Base-by-base conservation (phyloP, 177 flowering plant genomes). In the Vitis hybrid region DNA sequence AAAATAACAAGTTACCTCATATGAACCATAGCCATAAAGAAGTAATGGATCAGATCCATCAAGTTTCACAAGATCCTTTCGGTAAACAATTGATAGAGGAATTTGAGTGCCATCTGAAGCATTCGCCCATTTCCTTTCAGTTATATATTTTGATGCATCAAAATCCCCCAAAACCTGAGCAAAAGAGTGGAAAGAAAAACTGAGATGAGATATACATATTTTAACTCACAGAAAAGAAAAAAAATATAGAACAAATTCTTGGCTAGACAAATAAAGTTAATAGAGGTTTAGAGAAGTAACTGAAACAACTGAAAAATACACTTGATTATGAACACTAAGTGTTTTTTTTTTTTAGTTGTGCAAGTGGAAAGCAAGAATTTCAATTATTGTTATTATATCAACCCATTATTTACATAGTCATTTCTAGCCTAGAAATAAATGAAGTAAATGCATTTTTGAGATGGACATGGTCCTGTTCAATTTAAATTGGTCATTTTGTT, bases 21-120 rank as follows among this genome's bases (percentile, higher is more conserved):
- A 88, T 21, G 98, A 94, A 71, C 98, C 98, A 82, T 94, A 94
- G 58, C 98, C 97, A 82, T 92, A 88, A 49, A 94, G 92, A 69
- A 90, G 78, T 32, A 92, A 71, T 54, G 98, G 94, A 78, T 91
- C 91, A 64, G 91, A 85, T 17, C 93, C 93, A 77, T 91, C 93
- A 78, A 91, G 90, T 82, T 86, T 88, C 70, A 86, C 93, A 63
- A 85, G 84, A 79, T 86, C 73, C 77, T 86, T 88, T 41, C 73
- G 78, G 54, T 86, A 91, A 30, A 87, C 88, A 73, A 91, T 73
- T 74, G 94, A 90, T 61, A 94, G 76, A 65, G 98, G 98, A 78
- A 92, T 73, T 59, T 76, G 87, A 62, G 89, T 83, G 67, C 91
- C 98, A 85, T 94, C 97, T 61, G 84, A 66, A 72, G 97, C 92